phyloP scores from a whole-genome alignment of 345 rosid species.

The Moringa oleifera region DNA sequence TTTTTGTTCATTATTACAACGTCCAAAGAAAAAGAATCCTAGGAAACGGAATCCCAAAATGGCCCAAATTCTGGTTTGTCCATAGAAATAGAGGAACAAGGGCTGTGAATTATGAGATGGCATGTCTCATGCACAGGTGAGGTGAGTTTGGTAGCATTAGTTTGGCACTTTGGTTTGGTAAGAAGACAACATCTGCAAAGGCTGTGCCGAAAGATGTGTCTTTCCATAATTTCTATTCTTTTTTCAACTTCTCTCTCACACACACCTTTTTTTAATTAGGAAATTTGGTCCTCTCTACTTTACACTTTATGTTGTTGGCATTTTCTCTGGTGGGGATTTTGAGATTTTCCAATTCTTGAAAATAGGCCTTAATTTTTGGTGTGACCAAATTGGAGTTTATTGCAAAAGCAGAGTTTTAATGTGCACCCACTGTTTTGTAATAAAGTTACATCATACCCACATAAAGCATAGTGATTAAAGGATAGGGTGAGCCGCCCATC shows the following conservation, averaged over 20 bases:
- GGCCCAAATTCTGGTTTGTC: neutral
- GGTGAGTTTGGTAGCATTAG: conserved; percentile 32
- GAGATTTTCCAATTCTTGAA: neutral
- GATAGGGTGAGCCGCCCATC: neutral
- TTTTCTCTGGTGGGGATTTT: conserved; percentile 13
- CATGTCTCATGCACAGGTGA: conserved; percentile 17
- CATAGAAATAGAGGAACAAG: too few relatives aligned
- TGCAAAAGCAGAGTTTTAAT: neutral
- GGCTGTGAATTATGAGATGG: conserved; percentile 14
- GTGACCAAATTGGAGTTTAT: neutral
- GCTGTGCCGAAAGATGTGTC: conserved; percentile 21
- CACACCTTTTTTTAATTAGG: too few relatives aligned
- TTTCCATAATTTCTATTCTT: neutral
- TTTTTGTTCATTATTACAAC: neutral
- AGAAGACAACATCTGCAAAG: conserved; percentile 36
- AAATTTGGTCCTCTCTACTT: neutral
- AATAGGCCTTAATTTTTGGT: too few relatives aligned
- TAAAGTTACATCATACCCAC: conserved; percentile 15
- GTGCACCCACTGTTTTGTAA: neutral
- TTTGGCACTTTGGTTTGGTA: conserved; percentile 37
- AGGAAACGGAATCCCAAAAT: too few relatives aligned
- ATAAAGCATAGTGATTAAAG: neutral
- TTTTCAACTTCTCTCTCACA: too few relatives aligned
- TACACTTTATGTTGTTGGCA: conserved; percentile 13
- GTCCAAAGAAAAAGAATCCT: too few relatives aligned